Conservation (phyloP, 2,329 filamentous ascomycete genomes). For the Aspergillus sp. region DNA sequence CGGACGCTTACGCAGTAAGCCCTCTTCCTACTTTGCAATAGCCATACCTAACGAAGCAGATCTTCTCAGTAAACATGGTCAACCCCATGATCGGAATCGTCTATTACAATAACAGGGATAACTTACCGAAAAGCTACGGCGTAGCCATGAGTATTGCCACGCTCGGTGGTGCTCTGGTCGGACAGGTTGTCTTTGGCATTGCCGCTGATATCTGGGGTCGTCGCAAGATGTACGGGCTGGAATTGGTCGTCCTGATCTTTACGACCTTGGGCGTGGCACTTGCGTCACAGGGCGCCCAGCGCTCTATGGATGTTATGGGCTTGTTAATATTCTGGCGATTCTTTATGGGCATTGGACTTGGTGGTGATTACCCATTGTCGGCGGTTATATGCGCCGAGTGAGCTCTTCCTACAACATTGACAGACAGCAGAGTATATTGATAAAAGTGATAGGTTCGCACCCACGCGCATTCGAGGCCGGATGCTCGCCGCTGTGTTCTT, state of each 20-base stretch:
- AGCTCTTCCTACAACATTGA: neutral
- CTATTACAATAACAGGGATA: conserved; percentile 4
- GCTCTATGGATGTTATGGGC: conserved; percentile 38
- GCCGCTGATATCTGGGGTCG: conserved; percentile 44
- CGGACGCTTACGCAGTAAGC: conserved; percentile 15
- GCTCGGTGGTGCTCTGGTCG: conserved; percentile 29
- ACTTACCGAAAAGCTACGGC: conserved; percentile 6
- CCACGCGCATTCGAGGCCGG: conserved; percentile 57
- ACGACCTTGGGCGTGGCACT: conserved; percentile 43
- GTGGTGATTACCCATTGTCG: conserved; percentile 65
- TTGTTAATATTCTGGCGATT: conserved; percentile 45
- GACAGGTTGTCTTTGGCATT: conserved; percentile 31
- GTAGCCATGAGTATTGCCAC: conserved; percentile 19
- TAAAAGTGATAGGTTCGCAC: conserved; percentile 38
- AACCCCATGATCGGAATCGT: conserved; percentile 14
- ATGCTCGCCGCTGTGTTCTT: conserved; percentile 85
- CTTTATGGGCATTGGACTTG: conserved; percentile 53
- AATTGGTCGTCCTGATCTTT: conserved; percentile 45
- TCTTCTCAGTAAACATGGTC: conserved; percentile 20
- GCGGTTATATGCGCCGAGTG: conserved; percentile 63
- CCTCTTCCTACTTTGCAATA: too few relatives aligned
- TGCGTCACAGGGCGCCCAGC: conserved; percentile 37
- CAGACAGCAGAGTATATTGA: too few relatives aligned
- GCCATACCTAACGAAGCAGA: conserved; percentile 7
- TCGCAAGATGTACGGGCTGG: conserved; percentile 47